Percentiles rank a stretch among this genome's conserved stretches.
Evolutionary conservation across 164 flowering plant genomes (phyloP).

Genomic region (Vitis amurensis): DNA sequence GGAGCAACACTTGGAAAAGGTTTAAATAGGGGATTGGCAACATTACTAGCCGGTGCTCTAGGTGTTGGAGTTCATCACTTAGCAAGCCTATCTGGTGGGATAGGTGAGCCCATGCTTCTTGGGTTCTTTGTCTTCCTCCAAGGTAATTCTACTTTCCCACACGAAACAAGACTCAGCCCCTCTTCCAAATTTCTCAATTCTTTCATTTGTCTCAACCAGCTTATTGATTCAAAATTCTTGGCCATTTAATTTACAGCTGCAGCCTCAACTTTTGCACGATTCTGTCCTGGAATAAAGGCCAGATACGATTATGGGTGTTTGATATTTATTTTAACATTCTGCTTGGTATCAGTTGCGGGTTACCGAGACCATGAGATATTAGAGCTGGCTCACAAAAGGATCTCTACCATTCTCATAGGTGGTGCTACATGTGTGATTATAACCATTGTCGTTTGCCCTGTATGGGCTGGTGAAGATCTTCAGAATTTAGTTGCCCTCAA

Average conservation of each 20-base stretch:
- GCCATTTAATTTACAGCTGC: slow-evolving; percentile 17
- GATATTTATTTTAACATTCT: slow-evolving; percentile 32
- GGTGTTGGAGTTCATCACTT: slow-evolving; percentile 31
- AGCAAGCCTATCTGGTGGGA: slow-evolving; percentile 18
- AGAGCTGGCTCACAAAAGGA: slow-evolving; percentile 19
- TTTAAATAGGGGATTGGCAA: slow-evolving; percentile 29
- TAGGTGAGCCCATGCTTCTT: slow-evolving; percentile 25
- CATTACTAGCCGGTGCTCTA: slow-evolving; percentile 25
- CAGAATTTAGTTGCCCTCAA: slow-evolving; percentile 23
- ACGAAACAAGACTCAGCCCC: neutral
- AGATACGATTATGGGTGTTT: slow-evolving; percentile 31
- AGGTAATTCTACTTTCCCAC: slow-evolving; percentile 12
- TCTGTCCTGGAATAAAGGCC: slow-evolving; percentile 28
- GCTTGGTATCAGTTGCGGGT: slow-evolving; percentile 26
- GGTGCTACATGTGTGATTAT: slow-evolving; percentile 15
- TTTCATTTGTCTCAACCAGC: neutral
- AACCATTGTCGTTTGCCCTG: slow-evolving; percentile 24
- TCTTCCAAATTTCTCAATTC: no score
- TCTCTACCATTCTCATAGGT: slow-evolving; percentile 24
- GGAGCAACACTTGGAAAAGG: slow-evolving; percentile 36
- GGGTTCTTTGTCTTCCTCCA: slow-evolving; percentile 25
- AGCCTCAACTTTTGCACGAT: slow-evolving; percentile 18
- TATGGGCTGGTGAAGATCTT: slow-evolving; percentile 34
- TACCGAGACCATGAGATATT: slow-evolving; percentile 20
- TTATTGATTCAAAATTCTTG: no score